Percentiles rank a stretch among this genome's conserved stretches.
Conservation (phyloP, 116 monocot species). For the Dioscorea cayenensis region DNA sequence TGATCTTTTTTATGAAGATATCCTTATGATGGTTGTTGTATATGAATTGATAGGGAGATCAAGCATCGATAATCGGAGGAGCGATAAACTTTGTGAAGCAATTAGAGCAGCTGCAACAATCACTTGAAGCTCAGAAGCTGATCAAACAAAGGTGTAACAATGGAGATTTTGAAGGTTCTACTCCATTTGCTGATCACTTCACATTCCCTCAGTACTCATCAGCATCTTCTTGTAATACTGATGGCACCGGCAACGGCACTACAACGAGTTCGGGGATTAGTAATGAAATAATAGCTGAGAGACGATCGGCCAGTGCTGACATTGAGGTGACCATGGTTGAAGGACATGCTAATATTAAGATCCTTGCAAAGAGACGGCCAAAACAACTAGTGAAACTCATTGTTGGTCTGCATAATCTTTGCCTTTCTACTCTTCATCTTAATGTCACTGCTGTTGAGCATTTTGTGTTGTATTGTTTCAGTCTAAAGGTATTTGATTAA, state of each 20-base stretch:
- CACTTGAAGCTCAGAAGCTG: slow-evolving; percentile 43
- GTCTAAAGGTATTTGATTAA: slow-evolving; percentile 38
- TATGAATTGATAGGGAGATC: slow-evolving; percentile 37
- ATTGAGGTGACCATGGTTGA: slow-evolving; percentile 64
- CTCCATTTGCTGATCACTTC: slow-evolving; percentile 41
- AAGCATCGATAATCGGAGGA: slow-evolving; percentile 62
- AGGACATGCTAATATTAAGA: slow-evolving; percentile 57
- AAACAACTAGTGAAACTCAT: slow-evolving; percentile 45
- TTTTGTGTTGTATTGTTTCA: slow-evolving; percentile 53
- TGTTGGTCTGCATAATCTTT: slow-evolving; percentile 29
- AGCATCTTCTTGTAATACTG: neutral
- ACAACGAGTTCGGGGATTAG: neutral
- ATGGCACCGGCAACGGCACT: neutral
- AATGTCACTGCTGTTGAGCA: slow-evolving; percentile 46
- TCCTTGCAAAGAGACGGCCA: slow-evolving; percentile 38
- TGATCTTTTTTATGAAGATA: too few species aligned
- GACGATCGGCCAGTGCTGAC: slow-evolving; percentile 20
- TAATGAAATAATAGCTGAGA: neutral
- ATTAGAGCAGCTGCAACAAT: slow-evolving; percentile 59
- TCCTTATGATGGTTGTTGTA: neutral
- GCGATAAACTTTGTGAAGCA: slow-evolving; percentile 76
- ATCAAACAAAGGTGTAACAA: slow-evolving; percentile 6
- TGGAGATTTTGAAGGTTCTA: neutral
- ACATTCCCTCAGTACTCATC: slow-evolving; percentile 52
- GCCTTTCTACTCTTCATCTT: slow-evolving; percentile 51